These are phyloP conservation scores for Lepidium aucheri DNA, from an alignment of 345 rosid genomes.

Conservation along the genomic window DNA sequence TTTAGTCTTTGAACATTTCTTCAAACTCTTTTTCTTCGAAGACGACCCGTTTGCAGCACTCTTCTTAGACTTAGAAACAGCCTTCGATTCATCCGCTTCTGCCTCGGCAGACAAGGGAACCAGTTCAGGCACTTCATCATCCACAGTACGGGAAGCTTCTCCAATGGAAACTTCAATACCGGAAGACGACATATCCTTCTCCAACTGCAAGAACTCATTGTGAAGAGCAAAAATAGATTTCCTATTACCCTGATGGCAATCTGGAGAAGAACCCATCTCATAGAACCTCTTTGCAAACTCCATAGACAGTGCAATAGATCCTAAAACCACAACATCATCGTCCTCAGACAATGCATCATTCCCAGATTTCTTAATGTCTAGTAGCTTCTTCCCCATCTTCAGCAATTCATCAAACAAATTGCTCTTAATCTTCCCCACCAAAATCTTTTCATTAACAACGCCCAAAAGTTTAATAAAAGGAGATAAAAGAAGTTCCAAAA, in stretches of 20 bases:
- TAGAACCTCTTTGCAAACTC: conserved; percentile 55
- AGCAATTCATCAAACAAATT: conserved; percentile 59
- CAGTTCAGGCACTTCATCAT: conserved; percentile 46
- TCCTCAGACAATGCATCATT: conserved; percentile 32
- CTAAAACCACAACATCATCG: conserved; percentile 48
- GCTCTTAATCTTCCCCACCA: conserved; percentile 64
- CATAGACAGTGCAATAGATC: conserved; percentile 48
- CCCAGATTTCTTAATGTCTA: conserved; percentile 44
- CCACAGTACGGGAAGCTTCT: conserved; percentile 18
- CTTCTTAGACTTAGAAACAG: conserved; percentile 9
- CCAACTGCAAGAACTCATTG: conserved; percentile 61
- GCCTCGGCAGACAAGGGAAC: conserved; percentile 37
- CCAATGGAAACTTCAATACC: conserved; percentile 43
- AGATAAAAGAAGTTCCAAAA: conserved; percentile 37
- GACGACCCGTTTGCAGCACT: conserved; percentile 27
- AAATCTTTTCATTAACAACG: conserved; percentile 50
- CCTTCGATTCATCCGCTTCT: conserved; percentile 21
- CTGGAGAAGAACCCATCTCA: conserved; percentile 65
- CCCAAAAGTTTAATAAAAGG: conserved; percentile 52
- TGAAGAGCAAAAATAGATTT: conserved; percentile 55
- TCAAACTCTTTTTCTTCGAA: conserved; percentile 28
- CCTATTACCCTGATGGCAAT: conserved; percentile 83
- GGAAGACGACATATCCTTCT: conserved; percentile 46
- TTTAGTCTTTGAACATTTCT: conserved; percentile 46
- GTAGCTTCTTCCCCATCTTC: conserved; percentile 43